Base-by-base conservation (phyloP, 495 filamentous ascomycete species). In the Xylaria cubensis region DNA sequence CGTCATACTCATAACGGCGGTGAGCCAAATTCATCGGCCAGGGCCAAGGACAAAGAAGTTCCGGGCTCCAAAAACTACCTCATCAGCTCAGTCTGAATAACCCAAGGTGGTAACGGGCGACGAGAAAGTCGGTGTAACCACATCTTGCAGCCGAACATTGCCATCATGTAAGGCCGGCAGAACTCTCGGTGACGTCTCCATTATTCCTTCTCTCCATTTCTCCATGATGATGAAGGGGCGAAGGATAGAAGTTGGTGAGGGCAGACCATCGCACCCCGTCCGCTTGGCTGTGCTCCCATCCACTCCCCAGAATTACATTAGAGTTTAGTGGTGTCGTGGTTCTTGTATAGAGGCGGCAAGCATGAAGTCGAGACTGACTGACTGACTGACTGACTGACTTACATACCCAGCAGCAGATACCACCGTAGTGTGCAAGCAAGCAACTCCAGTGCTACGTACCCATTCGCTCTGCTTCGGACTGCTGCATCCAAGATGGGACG, bases 81-180 rank as follows among this genome's bases (percentile, higher is more conserved):
- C 68, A 55, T 67, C 36, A 64, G 41, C 41, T 64, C 50, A 26
- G 65, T 39, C 34, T 29, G 32, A 67, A 13, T 29, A 64, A 42
- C 3, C 50, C 12, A 56, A 67, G 48, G 34, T 39, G 65, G 50
- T 67, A 36, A 50, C 36, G 65, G 65, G 50, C 50, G 50, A 50
- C 56, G 44, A 29, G 51, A 56, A 71, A 64, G 59, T 64, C 59
- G 56, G 69, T 71, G 69, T 71, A 71, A 71, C 61, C 69, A 64
- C 50, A 55, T 64, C 69, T 64, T 46, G 68, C 68, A 70, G 68
- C 61, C 67, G 55, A 62, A 55, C 46, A 50, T 29, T 15, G 67
- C 21, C 44, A 41, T 50, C 56, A 39, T 51, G 26, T 42, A 64
- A 34, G 58, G 59, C 58, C 59, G 69, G 58, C 42, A 64, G 69